phyloP scores from a whole-genome alignment of 1,284 basidiomycete genomes.

The Cryptococcus sp. region DNA sequence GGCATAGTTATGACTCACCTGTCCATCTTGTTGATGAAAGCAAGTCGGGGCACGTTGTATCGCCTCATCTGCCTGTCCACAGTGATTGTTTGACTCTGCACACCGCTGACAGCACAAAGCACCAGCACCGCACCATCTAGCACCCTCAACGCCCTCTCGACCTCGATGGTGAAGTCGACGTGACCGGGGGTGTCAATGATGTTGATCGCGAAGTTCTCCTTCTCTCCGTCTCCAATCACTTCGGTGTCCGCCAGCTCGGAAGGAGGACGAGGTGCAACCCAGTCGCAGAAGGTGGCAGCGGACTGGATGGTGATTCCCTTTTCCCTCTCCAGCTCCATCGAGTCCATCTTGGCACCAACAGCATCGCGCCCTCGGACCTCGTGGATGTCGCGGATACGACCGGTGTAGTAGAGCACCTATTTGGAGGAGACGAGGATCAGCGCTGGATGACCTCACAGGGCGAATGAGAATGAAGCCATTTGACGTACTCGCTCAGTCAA shows the following conservation, averaged over 20 bases:
- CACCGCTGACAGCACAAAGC: constrained; percentile 93
- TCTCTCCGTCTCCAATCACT: constrained; percentile 55
- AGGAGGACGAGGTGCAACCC: constrained; percentile 63
- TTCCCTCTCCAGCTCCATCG: constrained; percentile 97
- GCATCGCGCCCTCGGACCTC: constrained; percentile 94
- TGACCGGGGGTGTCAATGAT: constrained; percentile 99
- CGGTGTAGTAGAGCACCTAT: constrained; percentile 79
- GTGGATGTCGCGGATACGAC: constrained; percentile 92
- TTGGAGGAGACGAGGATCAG: neutral
- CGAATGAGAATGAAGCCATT: neutral
- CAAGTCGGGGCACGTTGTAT: constrained; percentile 91
- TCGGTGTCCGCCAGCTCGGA: constrained; percentile 47
- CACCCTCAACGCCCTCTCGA: constrained; percentile 93
- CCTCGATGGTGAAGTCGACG: constrained; percentile 99
- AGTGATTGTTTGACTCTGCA: constrained; percentile 86
- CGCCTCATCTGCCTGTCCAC: constrained; percentile 98
- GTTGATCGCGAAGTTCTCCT: constrained; percentile 88
- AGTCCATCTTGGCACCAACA: constrained; percentile 99
- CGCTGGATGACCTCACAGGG: neutral
- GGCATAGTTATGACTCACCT: constrained; percentile 54
- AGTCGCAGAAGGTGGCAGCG: constrained; percentile 97
- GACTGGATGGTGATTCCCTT: constrained; percentile 99
- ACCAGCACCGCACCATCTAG: constrained; percentile 96
- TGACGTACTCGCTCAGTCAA: constrained; percentile 82
- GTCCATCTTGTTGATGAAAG: constrained; percentile 99